phyloP scores from a whole-genome alignment of 441 rosid genomes.

The Gossypium aridum region DNA sequence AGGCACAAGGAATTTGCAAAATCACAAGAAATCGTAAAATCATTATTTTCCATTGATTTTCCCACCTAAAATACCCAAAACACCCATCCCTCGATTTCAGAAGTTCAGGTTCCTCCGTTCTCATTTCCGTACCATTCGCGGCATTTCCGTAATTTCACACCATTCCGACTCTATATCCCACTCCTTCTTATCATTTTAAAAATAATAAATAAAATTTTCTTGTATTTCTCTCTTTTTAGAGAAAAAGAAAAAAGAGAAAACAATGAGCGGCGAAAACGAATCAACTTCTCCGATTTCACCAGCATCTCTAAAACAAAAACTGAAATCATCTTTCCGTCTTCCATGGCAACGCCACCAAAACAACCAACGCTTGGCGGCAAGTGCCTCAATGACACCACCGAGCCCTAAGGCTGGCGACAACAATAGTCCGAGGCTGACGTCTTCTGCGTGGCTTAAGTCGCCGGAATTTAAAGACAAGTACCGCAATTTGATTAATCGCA shows the following conservation, averaged over 20 bases:
- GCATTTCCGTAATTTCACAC: neutral
- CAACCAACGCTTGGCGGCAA: neutral
- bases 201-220: neutral
- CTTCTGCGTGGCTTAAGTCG: neutral
- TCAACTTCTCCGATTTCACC: neutral
- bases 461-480: constrained; percentile 23
- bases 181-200: no score
- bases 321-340: constrained; percentile 19
- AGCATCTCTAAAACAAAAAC: constrained; percentile 21
- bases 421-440: neutral
- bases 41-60: neutral
- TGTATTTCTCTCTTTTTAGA: neutral
- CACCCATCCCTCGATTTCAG: neutral
- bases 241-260: neutral
- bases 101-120: neutral
- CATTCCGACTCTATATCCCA: no score
- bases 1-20: neutral
- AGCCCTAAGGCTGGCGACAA: neutral
- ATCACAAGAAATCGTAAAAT: neutral
- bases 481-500: constrained; percentile 18
- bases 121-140: neutral
- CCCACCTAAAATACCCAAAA: neutral
- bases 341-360: constrained; percentile 9
- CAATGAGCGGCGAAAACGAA: neutral
- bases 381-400: neutral